phyloP scores from a whole-genome alignment of 1,284 basidiomycete genomes.

The Ceratobasidium sp. region DNA sequence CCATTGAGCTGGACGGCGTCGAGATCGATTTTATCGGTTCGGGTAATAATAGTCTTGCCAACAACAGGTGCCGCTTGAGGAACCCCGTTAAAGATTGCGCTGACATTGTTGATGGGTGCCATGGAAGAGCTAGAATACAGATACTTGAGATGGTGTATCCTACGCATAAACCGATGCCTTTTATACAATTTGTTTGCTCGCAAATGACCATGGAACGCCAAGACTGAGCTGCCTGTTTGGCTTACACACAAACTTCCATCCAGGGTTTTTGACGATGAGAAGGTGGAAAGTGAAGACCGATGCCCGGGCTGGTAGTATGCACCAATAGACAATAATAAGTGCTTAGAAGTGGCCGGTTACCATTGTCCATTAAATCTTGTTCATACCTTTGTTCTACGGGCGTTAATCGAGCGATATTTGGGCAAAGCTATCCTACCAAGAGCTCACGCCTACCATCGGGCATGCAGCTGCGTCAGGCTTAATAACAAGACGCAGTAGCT shows the following conservation, averaged over 20 bases:
- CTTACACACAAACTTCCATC: conserved; percentile 6
- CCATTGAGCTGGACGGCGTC: conserved; percentile 59
- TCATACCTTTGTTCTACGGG: too few relatives aligned
- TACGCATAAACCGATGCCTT: neutral
- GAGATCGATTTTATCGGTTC: conserved; percentile 60
- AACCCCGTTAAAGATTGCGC: conserved; percentile 53
- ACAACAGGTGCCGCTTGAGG: conserved; percentile 62
- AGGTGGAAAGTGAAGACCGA: neutral
- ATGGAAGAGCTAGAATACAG: conserved; percentile 26
- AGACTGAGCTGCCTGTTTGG: neutral
- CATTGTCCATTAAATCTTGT: too few relatives aligned
- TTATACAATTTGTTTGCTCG: neutral
- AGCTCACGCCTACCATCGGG: too few relatives aligned
- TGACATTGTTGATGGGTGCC: conserved; percentile 49
- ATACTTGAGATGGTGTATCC: neutral
- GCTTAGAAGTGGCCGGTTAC: too few relatives aligned
- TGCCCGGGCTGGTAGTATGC: too few relatives aligned
- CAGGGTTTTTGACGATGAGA: neutral
- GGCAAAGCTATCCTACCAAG: too few relatives aligned
- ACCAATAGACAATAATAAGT: too few relatives aligned
- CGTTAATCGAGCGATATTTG: too few relatives aligned
- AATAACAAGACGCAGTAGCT: too few relatives aligned
- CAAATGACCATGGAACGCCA: neutral
- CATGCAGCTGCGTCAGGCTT: too few relatives aligned
- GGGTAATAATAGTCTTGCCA: conserved; percentile 63